Percentiles rank a stretch among this genome's conserved stretches.
Evolutionary conservation across 2,329 filamentous ascomycete genomes (phyloP).

Genomic region (Penicillium sp.): DNA sequence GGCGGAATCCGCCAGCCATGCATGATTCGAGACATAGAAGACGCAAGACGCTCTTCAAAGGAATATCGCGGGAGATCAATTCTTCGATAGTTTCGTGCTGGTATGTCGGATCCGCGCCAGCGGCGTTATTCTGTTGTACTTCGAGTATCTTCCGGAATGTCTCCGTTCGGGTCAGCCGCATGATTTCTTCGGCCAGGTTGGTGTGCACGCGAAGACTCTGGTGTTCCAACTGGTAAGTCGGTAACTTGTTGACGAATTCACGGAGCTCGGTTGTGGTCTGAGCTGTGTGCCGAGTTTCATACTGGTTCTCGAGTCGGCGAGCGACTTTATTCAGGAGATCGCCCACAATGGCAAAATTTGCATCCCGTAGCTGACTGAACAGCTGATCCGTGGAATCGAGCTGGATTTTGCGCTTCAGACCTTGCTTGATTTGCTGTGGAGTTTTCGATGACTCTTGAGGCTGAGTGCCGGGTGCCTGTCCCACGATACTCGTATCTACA

Average conservation of each 20-base stretch:
- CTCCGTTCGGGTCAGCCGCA: conserved; percentile 84
- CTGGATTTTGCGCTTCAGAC: conserved; percentile 77
- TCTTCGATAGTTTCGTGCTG: conserved; percentile 91
- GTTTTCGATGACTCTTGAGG: conserved; percentile 51
- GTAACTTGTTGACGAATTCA: conserved; percentile 90
- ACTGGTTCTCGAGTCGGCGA: conserved; percentile 75
- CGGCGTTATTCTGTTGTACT: conserved; percentile 91
- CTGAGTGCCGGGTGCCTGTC: conserved; percentile 54
- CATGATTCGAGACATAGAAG: conserved; percentile 88
- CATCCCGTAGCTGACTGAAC: conserved; percentile 79
- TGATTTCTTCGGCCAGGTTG: conserved; percentile 86
- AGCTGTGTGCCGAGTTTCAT: conserved; percentile 77
- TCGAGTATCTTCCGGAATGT: conserved; percentile 83
- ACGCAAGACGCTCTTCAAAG: conserved; percentile 73
- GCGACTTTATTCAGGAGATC: conserved; percentile 84
- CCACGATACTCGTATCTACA: conserved; percentile 83
- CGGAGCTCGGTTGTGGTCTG: conserved; percentile 87
- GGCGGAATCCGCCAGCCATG: conserved; percentile 79
- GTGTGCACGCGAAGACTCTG: conserved; percentile 89
- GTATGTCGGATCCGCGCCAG: conserved; percentile 78
- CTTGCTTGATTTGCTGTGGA: conserved; percentile 48
- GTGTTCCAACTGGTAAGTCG: conserved; percentile 87
- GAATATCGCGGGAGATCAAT: conserved; percentile 80
- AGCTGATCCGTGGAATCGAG: conserved; percentile 85
- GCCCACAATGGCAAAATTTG: conserved; percentile 93